A percentile compares a stretch with the other conserved stretches of the same genome.
phyloP scores from a whole-genome alignment of 441 rosid species.

The Euphorbia corollata region DNA sequence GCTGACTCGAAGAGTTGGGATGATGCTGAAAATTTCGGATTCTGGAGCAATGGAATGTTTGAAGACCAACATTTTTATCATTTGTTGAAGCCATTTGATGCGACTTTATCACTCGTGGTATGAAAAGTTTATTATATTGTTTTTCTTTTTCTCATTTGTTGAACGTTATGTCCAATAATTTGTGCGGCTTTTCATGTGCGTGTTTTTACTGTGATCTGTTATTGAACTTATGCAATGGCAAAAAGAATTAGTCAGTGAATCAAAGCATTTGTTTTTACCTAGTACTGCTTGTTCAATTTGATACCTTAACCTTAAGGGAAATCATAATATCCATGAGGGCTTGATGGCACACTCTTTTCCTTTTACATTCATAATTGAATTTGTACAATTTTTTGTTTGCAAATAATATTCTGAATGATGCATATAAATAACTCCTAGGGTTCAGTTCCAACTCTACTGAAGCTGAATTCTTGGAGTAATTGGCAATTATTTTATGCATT shows the following conservation, averaged over 20 bases:
- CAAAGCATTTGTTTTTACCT: neutral
- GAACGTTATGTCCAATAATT: neutral
- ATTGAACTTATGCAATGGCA: neutral
- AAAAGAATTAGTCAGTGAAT: neutral
- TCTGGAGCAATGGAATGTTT: constrained; percentile 33
- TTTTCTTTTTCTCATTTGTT: neutral
- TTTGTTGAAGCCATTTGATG: constrained; percentile 57
- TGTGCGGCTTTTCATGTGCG: neutral
- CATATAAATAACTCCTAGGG: neutral
- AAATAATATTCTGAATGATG: neutral
- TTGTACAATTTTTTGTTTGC: neutral
- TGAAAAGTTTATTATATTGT: constrained; percentile 18
- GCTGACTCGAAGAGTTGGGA: constrained; percentile 30
- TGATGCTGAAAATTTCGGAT: constrained; percentile 30
- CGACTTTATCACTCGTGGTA: constrained; percentile 62
- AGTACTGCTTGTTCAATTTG: neutral
- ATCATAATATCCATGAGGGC: neutral
- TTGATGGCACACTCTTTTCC: neutral
- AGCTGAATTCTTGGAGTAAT: neutral
- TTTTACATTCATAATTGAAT: neutral
- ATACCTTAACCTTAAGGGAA: neutral
- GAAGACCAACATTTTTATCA: constrained; percentile 40
- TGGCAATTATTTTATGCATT: neutral
- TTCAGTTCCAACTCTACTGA: neutral
- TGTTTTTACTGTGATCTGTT: neutral